Evolutionary conservation across 257 asterid genomes (phyloP).

Genomic region (Solanum corneliomulleri): DNA sequence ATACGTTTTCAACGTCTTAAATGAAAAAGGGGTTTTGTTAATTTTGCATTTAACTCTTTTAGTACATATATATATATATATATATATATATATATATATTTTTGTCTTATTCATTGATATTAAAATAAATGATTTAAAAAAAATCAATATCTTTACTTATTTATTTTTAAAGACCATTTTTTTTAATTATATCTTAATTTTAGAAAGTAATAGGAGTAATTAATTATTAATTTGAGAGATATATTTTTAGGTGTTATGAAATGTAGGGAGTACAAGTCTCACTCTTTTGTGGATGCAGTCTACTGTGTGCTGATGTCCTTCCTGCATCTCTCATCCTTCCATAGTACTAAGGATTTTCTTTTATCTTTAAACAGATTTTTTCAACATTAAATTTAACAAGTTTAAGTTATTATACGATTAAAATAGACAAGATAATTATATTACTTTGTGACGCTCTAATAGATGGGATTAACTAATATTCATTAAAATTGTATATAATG

Average conservation of each 20-base stretch:
- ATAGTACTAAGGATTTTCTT: not conserved
- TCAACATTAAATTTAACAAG: not conserved
- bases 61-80: no score
- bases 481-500: no score
- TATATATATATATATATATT: no score
- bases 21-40: not conserved
- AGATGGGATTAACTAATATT: no score
- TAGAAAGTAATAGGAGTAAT: not conserved
- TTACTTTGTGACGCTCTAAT: no score
- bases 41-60: not conserved
- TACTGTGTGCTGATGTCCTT: not conserved
- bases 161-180: no score
- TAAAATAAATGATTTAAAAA: no score
- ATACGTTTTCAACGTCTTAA: no score
- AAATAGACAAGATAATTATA: no score
- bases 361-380: not conserved
- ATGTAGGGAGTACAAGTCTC: not conserved
- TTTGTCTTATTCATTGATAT: no score
- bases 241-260: not conserved
- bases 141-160: no score
- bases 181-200: not conserved
- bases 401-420: not conserved
- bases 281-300: not conserved
- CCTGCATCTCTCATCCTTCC: not conserved
- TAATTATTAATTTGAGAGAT: not conserved